Evolutionary conservation across 108 stramenopile species (phyloP).

Genomic region (Cyclotella cryptica): DNA sequence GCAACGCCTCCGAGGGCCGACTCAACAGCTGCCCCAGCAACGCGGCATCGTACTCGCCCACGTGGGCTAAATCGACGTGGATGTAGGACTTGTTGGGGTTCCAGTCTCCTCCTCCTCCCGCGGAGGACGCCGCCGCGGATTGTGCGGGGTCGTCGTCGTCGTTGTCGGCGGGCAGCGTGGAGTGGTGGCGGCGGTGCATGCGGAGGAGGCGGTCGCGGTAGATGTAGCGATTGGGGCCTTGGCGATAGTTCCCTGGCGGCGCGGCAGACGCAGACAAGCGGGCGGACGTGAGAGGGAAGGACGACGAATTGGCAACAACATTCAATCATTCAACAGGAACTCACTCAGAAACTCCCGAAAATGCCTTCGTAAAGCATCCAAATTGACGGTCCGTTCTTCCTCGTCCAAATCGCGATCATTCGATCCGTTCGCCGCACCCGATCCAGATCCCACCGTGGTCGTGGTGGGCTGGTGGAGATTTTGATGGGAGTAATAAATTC

Average conservation of each 20-base stretch:
- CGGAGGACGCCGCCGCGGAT: slow-evolving; percentile 2
- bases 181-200: slow-evolving; percentile 79
- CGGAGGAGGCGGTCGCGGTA: slow-evolving; percentile 84
- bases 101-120: slow-evolving; percentile 12
- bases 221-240: slow-evolving; percentile 72
- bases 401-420: slow-evolving; percentile 23
- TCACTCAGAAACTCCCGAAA: slow-evolving; percentile 85
- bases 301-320: neutral
- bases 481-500: slow-evolving; percentile 90
- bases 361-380: slow-evolving; percentile 76
- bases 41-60: slow-evolving; percentile 88
- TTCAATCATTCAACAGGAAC: neutral
- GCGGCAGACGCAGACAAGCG: too few relatives aligned
- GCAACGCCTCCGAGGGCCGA: slow-evolving; percentile 71
- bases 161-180: slow-evolving; percentile 27
- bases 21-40: slow-evolving; percentile 74
- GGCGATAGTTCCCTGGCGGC: slow-evolving; percentile 78
- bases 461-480: slow-evolving; percentile 61
- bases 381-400: slow-evolving; percentile 56
- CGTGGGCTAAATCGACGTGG: slow-evolving; percentile 79
- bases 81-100: slow-evolving; percentile 62
- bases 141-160: slow-evolving; percentile 15
- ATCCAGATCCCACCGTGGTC: neutral
- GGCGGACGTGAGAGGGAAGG: neutral
- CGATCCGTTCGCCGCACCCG: slow-evolving; percentile 3